phyloP scores from a whole-genome alignment of 805 yeast species.

The Candida loeiensis region DNA sequence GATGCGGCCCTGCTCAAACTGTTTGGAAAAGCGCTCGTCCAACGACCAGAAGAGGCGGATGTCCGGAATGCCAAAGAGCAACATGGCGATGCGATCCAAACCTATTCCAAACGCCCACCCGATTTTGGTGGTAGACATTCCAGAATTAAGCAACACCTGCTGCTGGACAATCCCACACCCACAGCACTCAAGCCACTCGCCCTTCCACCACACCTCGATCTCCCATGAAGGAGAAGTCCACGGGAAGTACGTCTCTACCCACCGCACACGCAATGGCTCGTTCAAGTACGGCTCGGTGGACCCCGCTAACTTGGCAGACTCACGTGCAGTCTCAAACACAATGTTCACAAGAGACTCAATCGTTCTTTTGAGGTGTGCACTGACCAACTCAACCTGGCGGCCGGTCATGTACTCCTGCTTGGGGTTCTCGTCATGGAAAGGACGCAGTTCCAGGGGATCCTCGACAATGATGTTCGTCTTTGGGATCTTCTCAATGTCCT shows the following conservation, averaged over 20 bases:
- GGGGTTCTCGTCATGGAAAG: constrained; percentile 63
- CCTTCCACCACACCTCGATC: constrained; percentile 98
- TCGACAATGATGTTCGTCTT: constrained; percentile 68
- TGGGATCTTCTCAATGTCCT: constrained; percentile 66
- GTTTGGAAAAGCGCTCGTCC: constrained; percentile 72
- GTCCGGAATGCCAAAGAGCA: constrained; percentile 92
- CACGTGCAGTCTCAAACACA: constrained; percentile 71
- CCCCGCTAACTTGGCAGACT: constrained; percentile 59
- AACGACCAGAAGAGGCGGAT: constrained; percentile 88
- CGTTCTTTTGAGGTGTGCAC: constrained; percentile 79
- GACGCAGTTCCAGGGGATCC: constrained; percentile 53
- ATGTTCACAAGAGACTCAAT: constrained; percentile 78
- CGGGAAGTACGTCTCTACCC: constrained; percentile 95
- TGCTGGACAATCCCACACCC: constrained; percentile 92
- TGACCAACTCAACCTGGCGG: constrained; percentile 63
- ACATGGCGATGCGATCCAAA: constrained; percentile 92
- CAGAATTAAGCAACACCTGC: constrained; percentile 71
- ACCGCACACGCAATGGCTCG: constrained; percentile 79
- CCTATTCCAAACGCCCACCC: constrained; percentile 99
- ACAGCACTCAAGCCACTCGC: constrained; percentile 95
- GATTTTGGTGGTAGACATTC: constrained; percentile 53
- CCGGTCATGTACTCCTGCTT: constrained; percentile 75
- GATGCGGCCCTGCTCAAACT: constrained; percentile 65
- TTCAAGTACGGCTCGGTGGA: constrained; percentile 53
- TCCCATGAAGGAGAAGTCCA: constrained; percentile 99